Conservation (phyloP, 2,329 filamentous ascomycete species). For the Hypoxylon rubiginosum region DNA sequence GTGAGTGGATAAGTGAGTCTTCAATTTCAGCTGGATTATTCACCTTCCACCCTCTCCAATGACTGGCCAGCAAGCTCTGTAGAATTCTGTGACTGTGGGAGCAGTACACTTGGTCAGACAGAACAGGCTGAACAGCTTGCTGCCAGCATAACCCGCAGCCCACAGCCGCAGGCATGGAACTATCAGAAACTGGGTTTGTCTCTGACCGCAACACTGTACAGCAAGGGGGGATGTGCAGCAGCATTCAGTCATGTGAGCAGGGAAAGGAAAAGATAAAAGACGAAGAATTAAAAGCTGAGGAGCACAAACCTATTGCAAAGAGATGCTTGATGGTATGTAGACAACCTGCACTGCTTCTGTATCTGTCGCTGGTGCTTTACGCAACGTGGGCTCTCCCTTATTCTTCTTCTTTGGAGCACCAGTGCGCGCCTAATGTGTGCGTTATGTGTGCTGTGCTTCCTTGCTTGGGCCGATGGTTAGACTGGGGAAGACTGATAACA, state of each 20-base stretch:
- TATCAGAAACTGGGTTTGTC: constrained; percentile 50
- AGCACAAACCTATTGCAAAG: constrained; percentile 1
- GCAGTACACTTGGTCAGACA: constrained; percentile 16
- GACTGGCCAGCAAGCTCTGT: constrained; percentile 12
- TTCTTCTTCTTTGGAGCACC: constrained; percentile 14
- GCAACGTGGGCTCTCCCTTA: constrained; percentile 23
- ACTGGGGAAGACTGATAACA: constrained; percentile 20
- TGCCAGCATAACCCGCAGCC: constrained; percentile 33
- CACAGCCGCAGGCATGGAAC: constrained; percentile 39
- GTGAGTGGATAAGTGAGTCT: constrained; percentile 35
- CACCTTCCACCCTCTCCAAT: constrained; percentile 9
- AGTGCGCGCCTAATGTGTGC: constrained; percentile 24
- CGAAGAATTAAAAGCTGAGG: constrained; percentile 30
- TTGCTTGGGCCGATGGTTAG: constrained; percentile 27
- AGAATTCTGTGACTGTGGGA: constrained; percentile 25
- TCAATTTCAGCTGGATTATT: constrained; percentile 29
- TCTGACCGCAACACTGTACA: constrained; percentile 44
- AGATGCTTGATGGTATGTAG: constrained; percentile 24
- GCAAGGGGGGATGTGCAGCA: constrained; percentile 46
- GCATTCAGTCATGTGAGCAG: constrained; percentile 47
- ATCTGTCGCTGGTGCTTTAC: constrained; percentile 24
- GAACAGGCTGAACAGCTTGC: constrained; percentile 18
- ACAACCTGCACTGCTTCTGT: constrained; percentile 20
- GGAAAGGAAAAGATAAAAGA: constrained; percentile 27
- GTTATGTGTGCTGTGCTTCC: constrained; percentile 20